phyloP scores from a whole-genome alignment of 2,329 filamentous ascomycete species.

The Alternaria triticina region DNA sequence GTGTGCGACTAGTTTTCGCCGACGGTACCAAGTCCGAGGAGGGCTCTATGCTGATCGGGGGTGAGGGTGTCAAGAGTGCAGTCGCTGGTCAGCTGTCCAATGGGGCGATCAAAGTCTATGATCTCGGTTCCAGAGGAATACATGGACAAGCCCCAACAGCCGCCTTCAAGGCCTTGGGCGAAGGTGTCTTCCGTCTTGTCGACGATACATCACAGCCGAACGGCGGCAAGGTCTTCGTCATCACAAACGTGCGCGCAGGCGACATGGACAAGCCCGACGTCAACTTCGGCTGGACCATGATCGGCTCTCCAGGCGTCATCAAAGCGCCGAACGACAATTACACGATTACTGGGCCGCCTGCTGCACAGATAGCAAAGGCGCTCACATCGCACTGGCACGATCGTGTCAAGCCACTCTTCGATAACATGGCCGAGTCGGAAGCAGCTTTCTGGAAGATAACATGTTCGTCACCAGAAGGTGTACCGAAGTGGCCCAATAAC shows the following conservation, averaged over 20 bases:
- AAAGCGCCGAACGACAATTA: slow-evolving; percentile 65
- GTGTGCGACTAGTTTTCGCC: slow-evolving; percentile 64
- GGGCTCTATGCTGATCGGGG: slow-evolving; percentile 65
- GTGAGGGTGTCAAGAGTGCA: slow-evolving; percentile 68
- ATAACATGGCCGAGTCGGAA: slow-evolving; percentile 63
- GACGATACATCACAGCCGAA: slow-evolving; percentile 56
- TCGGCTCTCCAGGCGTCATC: slow-evolving; percentile 63
- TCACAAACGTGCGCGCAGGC: slow-evolving; percentile 67
- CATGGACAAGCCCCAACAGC: slow-evolving; percentile 69
- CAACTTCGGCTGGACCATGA: slow-evolving; percentile 70
- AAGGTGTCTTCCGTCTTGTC: slow-evolving; percentile 65
- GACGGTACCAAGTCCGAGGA: slow-evolving; percentile 66
- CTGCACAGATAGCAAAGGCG: slow-evolving; percentile 64
- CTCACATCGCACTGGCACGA: slow-evolving; percentile 64
- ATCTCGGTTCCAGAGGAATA: slow-evolving; percentile 68
- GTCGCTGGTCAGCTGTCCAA: slow-evolving; percentile 66
- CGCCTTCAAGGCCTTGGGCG: slow-evolving; percentile 67
- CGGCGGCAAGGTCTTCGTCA: slow-evolving; percentile 59
- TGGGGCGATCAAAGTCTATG: slow-evolving; percentile 66
- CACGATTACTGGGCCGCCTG: slow-evolving; percentile 62
- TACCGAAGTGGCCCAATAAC: slow-evolving; percentile 66
- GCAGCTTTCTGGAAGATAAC: slow-evolving; percentile 73
- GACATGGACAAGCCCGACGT: slow-evolving; percentile 65
- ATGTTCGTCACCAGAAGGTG: slow-evolving; percentile 64
- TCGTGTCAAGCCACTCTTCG: slow-evolving; percentile 62